phyloP scores from a whole-genome alignment of 2,329 filamentous ascomycete species.

The Didymella arachidicola region DNA sequence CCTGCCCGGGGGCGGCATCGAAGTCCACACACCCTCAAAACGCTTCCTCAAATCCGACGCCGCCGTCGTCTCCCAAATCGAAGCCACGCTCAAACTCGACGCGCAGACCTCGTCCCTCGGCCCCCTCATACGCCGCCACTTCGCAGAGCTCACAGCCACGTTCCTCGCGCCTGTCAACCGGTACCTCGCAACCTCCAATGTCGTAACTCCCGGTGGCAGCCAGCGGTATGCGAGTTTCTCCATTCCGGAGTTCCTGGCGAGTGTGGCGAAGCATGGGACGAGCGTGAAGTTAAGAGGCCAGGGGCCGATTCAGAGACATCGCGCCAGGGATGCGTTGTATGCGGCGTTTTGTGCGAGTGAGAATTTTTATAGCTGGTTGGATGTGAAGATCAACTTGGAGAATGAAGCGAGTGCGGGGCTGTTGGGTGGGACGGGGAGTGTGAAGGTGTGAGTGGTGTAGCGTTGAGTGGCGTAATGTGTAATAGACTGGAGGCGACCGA shows the following conservation, averaged over 20 bases:
- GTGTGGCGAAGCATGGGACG: slow-evolving; percentile 51
- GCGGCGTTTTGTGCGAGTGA: slow-evolving; percentile 48
- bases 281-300: slow-evolving; percentile 51
- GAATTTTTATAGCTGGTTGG: slow-evolving; percentile 54
- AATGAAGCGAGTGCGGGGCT: slow-evolving; percentile 51
- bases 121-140: slow-evolving; percentile 52
- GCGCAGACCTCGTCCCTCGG: slow-evolving; percentile 46
- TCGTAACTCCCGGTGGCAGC: slow-evolving; percentile 47
- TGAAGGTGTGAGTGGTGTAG: background rate
- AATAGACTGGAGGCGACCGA: background rate
- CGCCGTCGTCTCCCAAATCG: slow-evolving; percentile 44
- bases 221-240: slow-evolving; percentile 52
- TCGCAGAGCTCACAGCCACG: slow-evolving; percentile 52
- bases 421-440: slow-evolving; percentile 22
- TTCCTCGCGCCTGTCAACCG: slow-evolving; percentile 53
- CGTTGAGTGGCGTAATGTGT: slow-evolving; percentile 9
- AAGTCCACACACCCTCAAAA: slow-evolving; percentile 47
- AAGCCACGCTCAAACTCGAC: slow-evolving; percentile 43
- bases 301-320: slow-evolving; percentile 49
- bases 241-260: slow-evolving; percentile 47
- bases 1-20: slow-evolving; percentile 52
- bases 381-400: slow-evolving; percentile 53
- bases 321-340: slow-evolving; percentile 48
- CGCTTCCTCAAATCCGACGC: slow-evolving; percentile 52
- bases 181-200: slow-evolving; percentile 50